Evolutionary conservation across 768 basidiomycete genomes (phyloP).

Genomic region (Suillus fuscotomentosus): DNA sequence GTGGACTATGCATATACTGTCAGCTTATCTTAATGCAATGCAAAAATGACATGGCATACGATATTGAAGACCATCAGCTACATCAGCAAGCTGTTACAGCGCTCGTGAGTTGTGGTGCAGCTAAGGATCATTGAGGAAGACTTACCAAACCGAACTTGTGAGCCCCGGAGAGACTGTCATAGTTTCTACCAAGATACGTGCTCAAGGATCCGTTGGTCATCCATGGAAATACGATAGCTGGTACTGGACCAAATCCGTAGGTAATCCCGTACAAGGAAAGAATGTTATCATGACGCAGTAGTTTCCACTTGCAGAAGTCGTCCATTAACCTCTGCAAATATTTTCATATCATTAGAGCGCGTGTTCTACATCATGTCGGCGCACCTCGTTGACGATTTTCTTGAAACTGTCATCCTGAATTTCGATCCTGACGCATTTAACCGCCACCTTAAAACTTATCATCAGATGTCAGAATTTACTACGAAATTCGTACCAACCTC

Average conservation of each 20-base stretch:
- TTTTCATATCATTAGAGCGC: background rate
- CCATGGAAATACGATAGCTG: slow-evolving; percentile 21
- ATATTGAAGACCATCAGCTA: slow-evolving; percentile 10
- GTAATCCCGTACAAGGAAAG: slow-evolving; percentile 35
- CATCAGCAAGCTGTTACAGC: slow-evolving; percentile 1
- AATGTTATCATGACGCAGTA: slow-evolving; percentile 37
- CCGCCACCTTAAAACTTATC: slow-evolving; percentile 17
- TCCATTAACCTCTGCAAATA: background rate
- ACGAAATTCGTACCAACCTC: slow-evolving; percentile 13
- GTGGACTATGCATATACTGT: background rate
- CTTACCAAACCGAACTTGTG: background rate
- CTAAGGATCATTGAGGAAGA: background rate
- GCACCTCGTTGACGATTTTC: slow-evolving; percentile 14
- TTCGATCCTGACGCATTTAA: slow-evolving; percentile 24
- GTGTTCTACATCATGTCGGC: background rate
- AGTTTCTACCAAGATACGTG: slow-evolving; percentile 12
- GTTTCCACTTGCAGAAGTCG: background rate
- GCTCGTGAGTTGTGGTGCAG: background rate
- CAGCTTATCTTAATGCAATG: background rate
- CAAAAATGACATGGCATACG: background rate
- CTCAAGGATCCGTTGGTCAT: slow-evolving; percentile 14
- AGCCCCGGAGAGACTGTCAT: background rate
- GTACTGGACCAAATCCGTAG: slow-evolving; percentile 20
- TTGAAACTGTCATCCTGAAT: slow-evolving; percentile 3
- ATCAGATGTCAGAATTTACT: background rate